Evolutionary conservation across 1,139 yeast species (phyloP).

Genomic region (Scheffersomyces titani): DNA sequence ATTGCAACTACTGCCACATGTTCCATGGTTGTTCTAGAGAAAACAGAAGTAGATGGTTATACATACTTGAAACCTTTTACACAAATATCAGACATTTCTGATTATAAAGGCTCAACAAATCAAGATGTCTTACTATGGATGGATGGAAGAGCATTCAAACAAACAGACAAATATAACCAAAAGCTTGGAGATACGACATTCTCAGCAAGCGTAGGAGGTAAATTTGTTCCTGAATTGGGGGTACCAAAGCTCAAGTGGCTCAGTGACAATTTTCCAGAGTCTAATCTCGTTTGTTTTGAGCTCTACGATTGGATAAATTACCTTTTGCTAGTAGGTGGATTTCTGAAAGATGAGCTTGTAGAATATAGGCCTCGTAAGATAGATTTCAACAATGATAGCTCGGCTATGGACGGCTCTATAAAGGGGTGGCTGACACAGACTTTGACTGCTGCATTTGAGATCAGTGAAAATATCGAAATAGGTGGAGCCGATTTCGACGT

Average conservation of each 20-base stretch:
- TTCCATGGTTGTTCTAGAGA: constrained; percentile 47
- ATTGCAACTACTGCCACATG: constrained; percentile 52
- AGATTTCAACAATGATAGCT: constrained; percentile 9
- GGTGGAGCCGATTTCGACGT: constrained; percentile 9
- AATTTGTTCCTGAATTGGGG: constrained; percentile 57
- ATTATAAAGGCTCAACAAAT: constrained; percentile 3
- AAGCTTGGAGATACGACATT: constrained; percentile 9
- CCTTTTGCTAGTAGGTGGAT: constrained; percentile 31
- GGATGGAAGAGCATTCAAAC: constrained; percentile 48
- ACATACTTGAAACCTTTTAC: constrained; percentile 25
- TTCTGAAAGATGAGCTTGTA: constrained; percentile 3
- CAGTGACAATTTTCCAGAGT: constrained; percentile 18
- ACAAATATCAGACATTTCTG: constrained; percentile 5
- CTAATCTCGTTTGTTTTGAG: constrained; percentile 45
- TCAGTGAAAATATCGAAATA: constrained; percentile 16
- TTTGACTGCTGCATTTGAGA: constrained; percentile 23
- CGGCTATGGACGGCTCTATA: constrained; percentile 55
- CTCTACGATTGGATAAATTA: constrained; percentile 52
- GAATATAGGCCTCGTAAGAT: constrained; percentile 1
- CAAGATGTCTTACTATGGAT: constrained; percentile 59
- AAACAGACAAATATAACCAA: constrained; percentile 33
- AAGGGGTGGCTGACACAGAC: constrained; percentile 48
- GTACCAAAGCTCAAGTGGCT: constrained; percentile 51
- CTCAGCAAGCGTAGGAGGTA: constrained; percentile 35
- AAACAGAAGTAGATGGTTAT: constrained; percentile 7